Evolutionary conservation across 1,284 basidiomycete species (phyloP), one percentile per base, ranked within the genome.

Genomic region (Coniophora puteana): DNA sequence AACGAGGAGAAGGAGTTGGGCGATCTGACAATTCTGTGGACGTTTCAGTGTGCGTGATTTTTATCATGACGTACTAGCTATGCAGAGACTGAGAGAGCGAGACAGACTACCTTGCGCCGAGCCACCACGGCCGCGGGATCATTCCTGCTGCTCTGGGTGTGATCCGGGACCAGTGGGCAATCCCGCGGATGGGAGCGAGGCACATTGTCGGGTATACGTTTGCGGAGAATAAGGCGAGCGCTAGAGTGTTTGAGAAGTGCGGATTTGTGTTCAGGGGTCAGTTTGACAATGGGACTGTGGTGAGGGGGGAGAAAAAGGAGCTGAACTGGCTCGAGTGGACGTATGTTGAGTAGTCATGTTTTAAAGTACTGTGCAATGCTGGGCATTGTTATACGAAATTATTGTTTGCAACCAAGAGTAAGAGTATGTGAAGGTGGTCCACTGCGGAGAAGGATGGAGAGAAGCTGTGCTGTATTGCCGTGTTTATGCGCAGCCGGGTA

Each of bases 91-190:
- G 22, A 11, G n/a, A n/a, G 1, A 10, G 3, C 38, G 35, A 6
- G 39, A 22, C 28, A 62, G 57, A 59, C 36, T 62, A 59, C 45
- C 58, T 59, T 31, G 69, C 67, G 8, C 65, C 75, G 12, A 72
- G 69, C 28, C 71, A 82, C 52, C 82, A 84, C 45, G 68, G 79
- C 17, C 66, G 65, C 47, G 82, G 82, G 0, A 83, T 85, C 48
- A 85, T 87, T 83, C 71, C 71, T 24, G 75, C 74, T 16, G 80
- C 70, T 1, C 51, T 85, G 22, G 54, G 58, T 10, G 69, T 69
- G 4, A 41, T 87, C 22, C 45, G 85, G 24, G 52, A 65, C 16
- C 53, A 68, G 13, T 85, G 82, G 80, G 74, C 65, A 18, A 63
- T 79, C 14, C 76, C 76, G 7, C 61, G 75, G 41, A 82, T 85